Base-by-base conservation (phyloP, 179 eudicot species). In the Drosera spatulata region DNA sequence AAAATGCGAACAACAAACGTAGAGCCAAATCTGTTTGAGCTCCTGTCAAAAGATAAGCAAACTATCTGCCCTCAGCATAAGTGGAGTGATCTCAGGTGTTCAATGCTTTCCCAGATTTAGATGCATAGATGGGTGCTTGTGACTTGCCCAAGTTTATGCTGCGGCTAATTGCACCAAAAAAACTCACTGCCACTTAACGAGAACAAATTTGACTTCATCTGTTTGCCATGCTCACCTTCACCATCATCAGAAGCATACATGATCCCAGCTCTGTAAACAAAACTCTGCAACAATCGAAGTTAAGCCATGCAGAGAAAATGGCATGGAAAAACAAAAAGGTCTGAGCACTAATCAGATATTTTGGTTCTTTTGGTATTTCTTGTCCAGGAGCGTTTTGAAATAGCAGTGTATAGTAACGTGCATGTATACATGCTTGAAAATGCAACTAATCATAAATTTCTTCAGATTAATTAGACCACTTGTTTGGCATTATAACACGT, bases 221-320 rank as follows among this genome's bases (percentile, higher is more conserved):
- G 66, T 56, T 72, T 75, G 62, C 72, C 76, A 22, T 63, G 69
- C 51, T 77, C 75, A 54, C 5, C 75, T 22, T 22, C 33, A 22
- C 33, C 33, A 48, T 75, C 80, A 63, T 72, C 71, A 49, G 87
- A 56, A 60, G 79, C 68, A 68, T 88, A 86, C 98, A 91, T 91
- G 60, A 91, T 88, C 77, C 98, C 96, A 65, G 98, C 98, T 82
- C 98, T 91, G 95, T 71, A 88, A 74, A 78, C 73, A 58, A 70
- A 74, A 66, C 65, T 74, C 98, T 86, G 98, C 74, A 65, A 78
- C 64, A 78, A 73, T 76, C 80, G 60, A 78, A 80, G 78, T 85
- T 80, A 78, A 83, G 78, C 84, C 66, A 75, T 77, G 63, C 76
- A 61, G 54, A 56, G 72, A 54, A 64, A 33, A 47, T 42, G 4